Base-by-base conservation (phyloP, 371 early-diverging fungal genomes). In the Gilbertella persicaria region DNA sequence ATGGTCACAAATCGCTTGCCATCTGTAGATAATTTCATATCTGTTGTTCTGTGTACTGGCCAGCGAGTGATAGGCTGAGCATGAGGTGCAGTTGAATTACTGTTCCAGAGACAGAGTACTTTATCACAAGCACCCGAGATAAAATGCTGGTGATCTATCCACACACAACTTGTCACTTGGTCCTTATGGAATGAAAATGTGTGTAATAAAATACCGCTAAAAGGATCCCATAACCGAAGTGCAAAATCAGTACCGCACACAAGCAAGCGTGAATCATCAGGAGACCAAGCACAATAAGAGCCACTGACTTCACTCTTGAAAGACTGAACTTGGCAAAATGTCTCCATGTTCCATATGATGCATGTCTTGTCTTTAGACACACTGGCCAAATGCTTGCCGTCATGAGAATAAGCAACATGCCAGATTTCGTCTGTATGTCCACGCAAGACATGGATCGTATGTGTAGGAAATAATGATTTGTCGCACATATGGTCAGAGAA, bases 401-500 rank as follows among this genome's bases (percentile, higher is more conserved):
- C 76, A 36, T 90, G 87, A 4, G 96, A 95, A 62, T 97, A 97
- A 3, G 87, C 76, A 33, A 96, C 72, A 60, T 89, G 91, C 99
- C 99, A 98, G 0, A 98, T 96, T 67, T 98, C 98, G 64, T 97
- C 94, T 2, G 68, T 62, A 62, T 97, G 99, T 8, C 86, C 91
- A 17, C 73, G 71, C 6, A 97, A 68, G 3, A 86, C 71, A 37
- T 85, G 81, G 8, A 79, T 79, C 0, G 88, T 84, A 3, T 53
- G 42, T 7, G 66, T 58, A 5, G 79, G 79, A 30, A 78, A 63
- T 14, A 40, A 17, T 61, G 66, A 79, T 90, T 88, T 80, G 67
- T 86, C 78, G 58, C 96, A 95, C 8, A 65, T 39, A 62, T 94
- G 94, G 56, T 95, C 90, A 5, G 73, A 65, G 57, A 81, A 90